These are phyloP conservation scores for Fusarium drepaniforme DNA, from an alignment of 2,329 filamentous ascomycete species.

Conservation along the genomic window DNA sequence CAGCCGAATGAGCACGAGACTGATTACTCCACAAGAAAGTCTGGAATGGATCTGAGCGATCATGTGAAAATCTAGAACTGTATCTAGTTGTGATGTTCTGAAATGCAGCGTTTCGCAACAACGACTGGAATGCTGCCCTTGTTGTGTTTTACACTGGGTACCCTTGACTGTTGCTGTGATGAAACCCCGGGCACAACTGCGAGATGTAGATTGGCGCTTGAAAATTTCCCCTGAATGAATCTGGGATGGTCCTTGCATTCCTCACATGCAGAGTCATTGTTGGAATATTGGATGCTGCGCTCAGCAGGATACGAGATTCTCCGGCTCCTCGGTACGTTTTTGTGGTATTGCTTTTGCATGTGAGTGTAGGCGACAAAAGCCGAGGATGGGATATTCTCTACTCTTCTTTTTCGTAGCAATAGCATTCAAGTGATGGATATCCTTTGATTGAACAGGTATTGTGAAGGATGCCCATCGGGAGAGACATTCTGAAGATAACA, in stretches of 20 bases:
- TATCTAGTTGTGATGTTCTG: neutral
- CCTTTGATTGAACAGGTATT: neutral
- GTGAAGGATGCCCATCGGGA: neutral
- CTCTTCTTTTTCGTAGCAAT: neutral
- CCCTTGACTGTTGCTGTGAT: neutral
- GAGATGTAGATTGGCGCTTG: slow-evolving; percentile 1
- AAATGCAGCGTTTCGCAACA: neutral
- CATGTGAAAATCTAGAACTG: neutral
- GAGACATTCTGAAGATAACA: neutral
- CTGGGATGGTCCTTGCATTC: neutral
- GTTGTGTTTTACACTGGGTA: neutral
- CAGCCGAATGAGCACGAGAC: neutral
- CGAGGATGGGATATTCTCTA: neutral
- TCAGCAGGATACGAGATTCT: neutral
- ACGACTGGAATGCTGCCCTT: neutral
- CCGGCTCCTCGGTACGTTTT: neutral
- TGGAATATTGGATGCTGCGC: neutral
- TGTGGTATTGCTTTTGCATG: neutral
- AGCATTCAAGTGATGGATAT: neutral
- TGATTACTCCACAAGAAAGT: neutral
- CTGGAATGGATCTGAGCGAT: neutral
- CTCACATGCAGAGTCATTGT: neutral
- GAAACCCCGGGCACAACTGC: neutral
- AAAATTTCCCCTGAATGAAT: neutral
- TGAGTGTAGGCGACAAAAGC: neutral